Percentiles rank a stretch among this genome's conserved stretches.
Evolutionary conservation across 371 early-diverging fungal genomes (phyloP).

Genomic region (Circinella minor): DNA sequence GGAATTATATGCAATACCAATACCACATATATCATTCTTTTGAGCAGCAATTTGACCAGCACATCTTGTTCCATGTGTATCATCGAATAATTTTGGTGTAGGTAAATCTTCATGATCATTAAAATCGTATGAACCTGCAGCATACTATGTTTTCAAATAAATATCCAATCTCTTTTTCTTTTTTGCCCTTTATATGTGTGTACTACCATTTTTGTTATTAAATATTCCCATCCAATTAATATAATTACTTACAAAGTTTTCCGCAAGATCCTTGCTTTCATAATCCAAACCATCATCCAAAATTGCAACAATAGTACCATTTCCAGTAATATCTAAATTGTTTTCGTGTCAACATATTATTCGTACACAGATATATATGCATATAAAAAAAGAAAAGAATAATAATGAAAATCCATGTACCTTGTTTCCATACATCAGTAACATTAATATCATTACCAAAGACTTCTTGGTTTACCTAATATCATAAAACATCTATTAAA

Average conservation of each 20-base stretch:
- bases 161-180: not conserved
- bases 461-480: slow-evolving; percentile 69
- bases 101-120: slow-evolving; percentile 83
- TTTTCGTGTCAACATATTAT: not conserved
- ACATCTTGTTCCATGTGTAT: slow-evolving; percentile 96
- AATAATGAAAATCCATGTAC: slow-evolving; percentile 29
- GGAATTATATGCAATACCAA: slow-evolving; percentile 92
- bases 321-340: slow-evolving; percentile 77
- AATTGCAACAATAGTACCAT: slow-evolving; percentile 84
- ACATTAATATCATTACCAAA: slow-evolving; percentile 90
- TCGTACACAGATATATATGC: too few relatives aligned
- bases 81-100: slow-evolving; percentile 76
- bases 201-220: too few relatives aligned
- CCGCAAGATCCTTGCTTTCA: slow-evolving; percentile 78
- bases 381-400: too few relatives aligned
- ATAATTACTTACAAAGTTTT: slow-evolving; percentile 81
- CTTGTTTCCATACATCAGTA: slow-evolving; percentile 89
- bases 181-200: not conserved
- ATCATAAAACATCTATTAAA: slow-evolving; percentile 6
- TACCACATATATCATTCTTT: slow-evolving; percentile 91
- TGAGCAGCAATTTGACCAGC: slow-evolving; percentile 97
- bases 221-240: not conserved
- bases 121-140: slow-evolving; percentile 92
- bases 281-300: slow-evolving; percentile 96
- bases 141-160: slow-evolving; percentile 50